These are phyloP conservation scores for Fusarium coicis DNA, from an alignment of 2,329 filamentous ascomycete genomes.

Conservation along the genomic window DNA sequence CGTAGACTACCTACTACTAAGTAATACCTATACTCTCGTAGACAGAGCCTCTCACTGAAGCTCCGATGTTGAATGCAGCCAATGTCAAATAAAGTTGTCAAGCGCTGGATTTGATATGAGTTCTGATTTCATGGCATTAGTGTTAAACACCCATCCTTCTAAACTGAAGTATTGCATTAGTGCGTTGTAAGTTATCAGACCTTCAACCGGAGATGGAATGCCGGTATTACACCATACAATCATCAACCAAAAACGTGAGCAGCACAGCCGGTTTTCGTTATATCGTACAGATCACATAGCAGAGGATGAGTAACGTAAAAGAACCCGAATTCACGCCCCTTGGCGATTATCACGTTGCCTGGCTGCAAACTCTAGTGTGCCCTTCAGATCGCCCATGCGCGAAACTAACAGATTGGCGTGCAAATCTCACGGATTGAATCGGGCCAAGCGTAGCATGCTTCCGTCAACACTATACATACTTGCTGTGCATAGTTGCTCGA, in stretches of 20 bases:
- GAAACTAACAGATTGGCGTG: background rate
- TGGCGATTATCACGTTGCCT: background rate
- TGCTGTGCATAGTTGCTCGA: background rate
- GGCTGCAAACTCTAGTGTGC: constrained; percentile 7
- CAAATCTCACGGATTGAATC: background rate
- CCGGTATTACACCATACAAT: background rate
- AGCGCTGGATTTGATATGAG: background rate
- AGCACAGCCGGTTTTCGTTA: background rate
- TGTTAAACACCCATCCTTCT: background rate
- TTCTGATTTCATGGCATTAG: background rate
- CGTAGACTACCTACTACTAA: background rate
- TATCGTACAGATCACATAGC: background rate
- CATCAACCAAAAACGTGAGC: background rate
- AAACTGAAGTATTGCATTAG: background rate
- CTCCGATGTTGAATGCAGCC: background rate
- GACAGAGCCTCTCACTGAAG: background rate
- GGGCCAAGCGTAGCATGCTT: background rate
- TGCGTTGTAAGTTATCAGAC: background rate
- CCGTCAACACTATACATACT: background rate
- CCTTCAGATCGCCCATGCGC: background rate
- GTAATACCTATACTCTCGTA: background rate
- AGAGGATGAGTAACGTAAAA: background rate
- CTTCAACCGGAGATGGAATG: background rate
- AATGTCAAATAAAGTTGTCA: background rate
- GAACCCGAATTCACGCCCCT: background rate